phyloP scores from a whole-genome alignment of 2,329 filamentous ascomycete species.

The Trichoderma hamatum region DNA sequence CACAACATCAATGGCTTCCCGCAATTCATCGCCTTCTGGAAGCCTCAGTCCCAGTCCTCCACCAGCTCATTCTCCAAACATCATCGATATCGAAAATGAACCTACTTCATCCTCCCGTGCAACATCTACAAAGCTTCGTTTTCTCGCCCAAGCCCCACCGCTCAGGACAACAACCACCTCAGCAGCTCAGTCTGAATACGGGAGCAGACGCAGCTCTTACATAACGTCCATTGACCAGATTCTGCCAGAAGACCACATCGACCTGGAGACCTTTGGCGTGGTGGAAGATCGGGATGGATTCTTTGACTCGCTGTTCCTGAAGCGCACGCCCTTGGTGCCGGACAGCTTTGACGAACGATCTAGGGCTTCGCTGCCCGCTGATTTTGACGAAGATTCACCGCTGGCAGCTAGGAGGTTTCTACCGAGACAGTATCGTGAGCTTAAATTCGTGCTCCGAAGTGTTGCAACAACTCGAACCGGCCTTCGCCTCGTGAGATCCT shows the following conservation, averaged over 20 bases:
- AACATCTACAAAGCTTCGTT: background rate
- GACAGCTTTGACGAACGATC: constrained; percentile 47
- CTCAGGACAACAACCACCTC: constrained; percentile 27
- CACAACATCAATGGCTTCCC: background rate
- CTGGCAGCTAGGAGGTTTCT: constrained; percentile 52
- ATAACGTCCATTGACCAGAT: constrained; percentile 42
- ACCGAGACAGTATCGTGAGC: constrained; percentile 50
- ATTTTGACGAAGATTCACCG: constrained; percentile 51
- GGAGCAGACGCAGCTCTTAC: constrained; percentile 33
- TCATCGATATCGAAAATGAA: background rate
- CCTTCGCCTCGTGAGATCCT: constrained; percentile 56
- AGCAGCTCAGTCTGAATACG: constrained; percentile 30
- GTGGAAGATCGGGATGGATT: constrained; percentile 50
- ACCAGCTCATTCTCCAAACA: background rate
- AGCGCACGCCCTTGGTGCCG: constrained; percentile 43
- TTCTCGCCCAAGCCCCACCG: background rate
- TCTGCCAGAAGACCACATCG: constrained; percentile 40
- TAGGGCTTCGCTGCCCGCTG: constrained; percentile 49
- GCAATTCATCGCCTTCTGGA: background rate
- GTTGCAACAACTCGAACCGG: constrained; percentile 55
- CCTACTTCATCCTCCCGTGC: background rate
- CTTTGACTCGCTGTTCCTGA: constrained; percentile 53
- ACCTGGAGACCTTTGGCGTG: constrained; percentile 48
- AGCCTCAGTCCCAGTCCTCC: background rate
- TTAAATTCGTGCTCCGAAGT: constrained; percentile 44